These are phyloP conservation scores for Neurospora sp. DNA, from an alignment of 495 filamentous ascomycete genomes.

Conservation along the genomic window DNA sequence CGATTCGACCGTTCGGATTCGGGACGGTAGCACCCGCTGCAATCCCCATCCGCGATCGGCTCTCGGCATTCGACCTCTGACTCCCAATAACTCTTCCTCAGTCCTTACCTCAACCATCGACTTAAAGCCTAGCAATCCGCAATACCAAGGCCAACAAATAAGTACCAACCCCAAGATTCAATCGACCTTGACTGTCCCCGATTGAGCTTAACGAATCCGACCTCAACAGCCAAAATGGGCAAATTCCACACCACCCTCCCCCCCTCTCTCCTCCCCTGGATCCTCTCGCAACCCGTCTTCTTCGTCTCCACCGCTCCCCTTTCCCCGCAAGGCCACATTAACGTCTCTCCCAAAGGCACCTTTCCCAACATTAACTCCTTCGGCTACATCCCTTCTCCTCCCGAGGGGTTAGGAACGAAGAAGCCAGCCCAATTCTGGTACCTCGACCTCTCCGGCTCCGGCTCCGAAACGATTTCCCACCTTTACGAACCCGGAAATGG, in stretches of 20 bases:
- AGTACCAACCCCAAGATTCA: no score
- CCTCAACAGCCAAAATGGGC: constrained; percentile 35
- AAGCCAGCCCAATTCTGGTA: constrained; percentile 45
- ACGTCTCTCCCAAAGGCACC: constrained; percentile 62
- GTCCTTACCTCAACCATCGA: background rate
- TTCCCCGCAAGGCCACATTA: constrained; percentile 44
- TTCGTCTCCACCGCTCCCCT: constrained; percentile 60
- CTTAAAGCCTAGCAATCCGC: background rate
- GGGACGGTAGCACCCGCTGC: background rate
- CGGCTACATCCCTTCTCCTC: constrained; percentile 32
- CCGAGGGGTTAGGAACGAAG: constrained; percentile 11
- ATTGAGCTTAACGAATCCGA: no score
- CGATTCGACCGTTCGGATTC: background rate
- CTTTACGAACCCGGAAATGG: constrained; percentile 58
- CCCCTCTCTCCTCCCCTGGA: constrained; percentile 45
- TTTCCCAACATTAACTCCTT: constrained; percentile 34
- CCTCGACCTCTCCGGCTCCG: constrained; percentile 60
- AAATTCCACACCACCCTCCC: constrained; percentile 53
- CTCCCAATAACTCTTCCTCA: background rate
- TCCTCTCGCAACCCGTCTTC: constrained; percentile 52
- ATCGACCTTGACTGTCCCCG: no score
- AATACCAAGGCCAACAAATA: background rate
- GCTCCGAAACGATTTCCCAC: constrained; percentile 62
- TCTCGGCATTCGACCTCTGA: background rate
- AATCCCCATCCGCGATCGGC: background rate